phyloP scores from a whole-genome alignment of 345 rosid genomes.

The Hypericum androsaemum region DNA sequence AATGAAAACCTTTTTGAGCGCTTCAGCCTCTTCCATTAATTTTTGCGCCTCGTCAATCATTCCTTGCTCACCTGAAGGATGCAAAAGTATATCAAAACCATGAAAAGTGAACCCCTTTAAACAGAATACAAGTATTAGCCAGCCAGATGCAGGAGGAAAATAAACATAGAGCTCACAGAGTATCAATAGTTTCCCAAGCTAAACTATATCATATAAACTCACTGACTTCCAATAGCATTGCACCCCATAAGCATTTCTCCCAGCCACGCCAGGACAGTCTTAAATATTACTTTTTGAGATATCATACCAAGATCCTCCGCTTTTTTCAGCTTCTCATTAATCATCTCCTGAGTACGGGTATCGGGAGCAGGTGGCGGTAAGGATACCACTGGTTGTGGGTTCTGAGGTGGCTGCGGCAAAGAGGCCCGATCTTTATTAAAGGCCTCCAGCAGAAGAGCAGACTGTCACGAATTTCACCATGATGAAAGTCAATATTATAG shows the following conservation, averaged over 20 bases:
- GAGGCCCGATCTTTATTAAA: slow-evolving; percentile 96
- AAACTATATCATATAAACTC: too few relatives aligned
- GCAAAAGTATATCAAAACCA: neutral
- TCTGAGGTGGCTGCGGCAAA: slow-evolving; percentile 79
- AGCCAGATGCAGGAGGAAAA: neutral
- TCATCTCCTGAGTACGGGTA: slow-evolving; percentile 95
- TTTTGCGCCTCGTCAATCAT: slow-evolving; percentile 99
- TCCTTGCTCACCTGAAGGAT: slow-evolving; percentile 78
- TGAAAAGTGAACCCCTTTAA: neutral
- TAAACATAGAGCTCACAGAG: neutral
- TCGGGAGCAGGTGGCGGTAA: slow-evolving; percentile 64
- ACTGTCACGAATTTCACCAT: slow-evolving; percentile 32
- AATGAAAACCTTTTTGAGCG: slow-evolving; percentile 78
- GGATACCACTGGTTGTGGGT: slow-evolving; percentile 60
- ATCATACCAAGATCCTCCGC: slow-evolving; percentile 94
- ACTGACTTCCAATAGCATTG: too few relatives aligned
- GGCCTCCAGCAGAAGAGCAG: slow-evolving; percentile 89
- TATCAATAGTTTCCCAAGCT: too few relatives aligned
- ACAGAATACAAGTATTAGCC: neutral
- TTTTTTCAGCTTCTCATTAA: slow-evolving; percentile 92
- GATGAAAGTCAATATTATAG: neutral
- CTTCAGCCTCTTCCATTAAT: slow-evolving; percentile 98
- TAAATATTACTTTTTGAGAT: neutral
- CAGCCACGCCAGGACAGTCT: neutral
- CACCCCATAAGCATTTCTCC: neutral